Evolutionary conservation across 23 red algal species (phyloP), one percentile per base, ranked within the genome.

Genomic region (Gracilaria vermiculophylla): DNA sequence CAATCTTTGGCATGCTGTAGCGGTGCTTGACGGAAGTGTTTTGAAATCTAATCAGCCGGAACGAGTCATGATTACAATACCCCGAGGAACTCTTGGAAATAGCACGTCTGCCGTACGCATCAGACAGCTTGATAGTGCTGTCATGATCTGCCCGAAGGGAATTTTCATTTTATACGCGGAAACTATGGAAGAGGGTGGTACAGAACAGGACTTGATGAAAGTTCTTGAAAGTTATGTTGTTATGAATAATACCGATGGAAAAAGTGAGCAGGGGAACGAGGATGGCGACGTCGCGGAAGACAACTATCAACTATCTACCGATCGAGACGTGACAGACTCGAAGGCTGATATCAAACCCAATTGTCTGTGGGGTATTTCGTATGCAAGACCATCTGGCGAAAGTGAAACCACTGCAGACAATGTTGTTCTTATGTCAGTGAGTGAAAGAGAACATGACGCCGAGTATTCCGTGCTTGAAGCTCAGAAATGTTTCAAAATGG

Each of bases 341-440:
- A 67, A 21, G 23, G 62, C 81, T 25, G 16, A 55, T 21, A 12
- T 45, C 3, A 73, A 72, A 48, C 60, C 81, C 12, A 86, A 70
- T 67, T 70, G 54, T 36, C 42, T 86, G 43, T 86, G 81, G 81
- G 45, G 81, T 36, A 86, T 86, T 53, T 53, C 81, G 23, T 86
- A 73, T 74, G 42, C 43, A 28, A 42, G 81, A 14, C 32, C 47
- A 25, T 15, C 10, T 56, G 81, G 27, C 21, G 31, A 25, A 55
- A 64, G 62, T 8, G 62, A 70, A 32, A 54, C 35, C 15, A 15
- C 19, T 43, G 20, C 1, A 7, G 62, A 56, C 1, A n/a, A 32
- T 28, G 62, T 57, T 39, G 64, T 56, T n/a, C 47, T 53, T 44
- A 39, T 50, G 17, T 73, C 62, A 21, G 44, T 15, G 39, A 55